Conservation (phyloP, 2,329 filamentous ascomycete genomes). For the Botryosphaeria agaves region DNA sequence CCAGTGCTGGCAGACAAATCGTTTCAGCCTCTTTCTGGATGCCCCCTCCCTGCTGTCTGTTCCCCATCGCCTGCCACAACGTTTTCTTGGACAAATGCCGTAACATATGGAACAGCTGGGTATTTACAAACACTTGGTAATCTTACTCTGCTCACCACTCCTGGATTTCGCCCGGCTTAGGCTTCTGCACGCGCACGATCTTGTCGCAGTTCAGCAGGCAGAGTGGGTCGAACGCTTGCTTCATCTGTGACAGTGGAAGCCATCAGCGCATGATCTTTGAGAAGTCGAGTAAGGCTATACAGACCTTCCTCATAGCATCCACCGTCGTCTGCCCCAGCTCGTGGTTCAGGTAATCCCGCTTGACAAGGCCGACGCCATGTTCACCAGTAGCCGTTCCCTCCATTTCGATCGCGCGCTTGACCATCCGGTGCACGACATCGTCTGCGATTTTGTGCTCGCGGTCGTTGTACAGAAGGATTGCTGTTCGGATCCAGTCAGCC, state of each 20-base stretch:
- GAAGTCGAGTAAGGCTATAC: slow-evolving; percentile 8
- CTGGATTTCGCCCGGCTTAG: slow-evolving; percentile 28
- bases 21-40: too few species aligned
- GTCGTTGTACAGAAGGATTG: slow-evolving; percentile 49
- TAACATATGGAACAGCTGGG: too few species aligned
- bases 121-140: too few species aligned
- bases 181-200: slow-evolving; percentile 37
- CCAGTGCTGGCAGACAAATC: too few species aligned
- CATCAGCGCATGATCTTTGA: not conserved
- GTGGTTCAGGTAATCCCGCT: slow-evolving; percentile 66
- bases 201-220: slow-evolving; percentile 49
- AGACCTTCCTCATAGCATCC: slow-evolving; percentile 65
- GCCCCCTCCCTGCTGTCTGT: too few species aligned
- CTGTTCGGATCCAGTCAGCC: slow-evolving; percentile 15
- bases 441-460: slow-evolving; percentile 49
- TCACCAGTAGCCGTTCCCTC: slow-evolving; percentile 78
- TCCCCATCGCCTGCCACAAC: too few species aligned
- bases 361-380: slow-evolving; percentile 69
- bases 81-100: too few species aligned
- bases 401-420: slow-evolving; percentile 68
- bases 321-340: slow-evolving; percentile 61
- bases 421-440: slow-evolving; percentile 63
- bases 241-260: slow-evolving; percentile 37
- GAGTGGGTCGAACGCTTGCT: slow-evolving; percentile 63
- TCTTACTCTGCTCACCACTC: slow-evolving; percentile 23